phyloP scores from a whole-genome alignment of 768 basidiomycete species.

The Tulasnella sp. region DNA sequence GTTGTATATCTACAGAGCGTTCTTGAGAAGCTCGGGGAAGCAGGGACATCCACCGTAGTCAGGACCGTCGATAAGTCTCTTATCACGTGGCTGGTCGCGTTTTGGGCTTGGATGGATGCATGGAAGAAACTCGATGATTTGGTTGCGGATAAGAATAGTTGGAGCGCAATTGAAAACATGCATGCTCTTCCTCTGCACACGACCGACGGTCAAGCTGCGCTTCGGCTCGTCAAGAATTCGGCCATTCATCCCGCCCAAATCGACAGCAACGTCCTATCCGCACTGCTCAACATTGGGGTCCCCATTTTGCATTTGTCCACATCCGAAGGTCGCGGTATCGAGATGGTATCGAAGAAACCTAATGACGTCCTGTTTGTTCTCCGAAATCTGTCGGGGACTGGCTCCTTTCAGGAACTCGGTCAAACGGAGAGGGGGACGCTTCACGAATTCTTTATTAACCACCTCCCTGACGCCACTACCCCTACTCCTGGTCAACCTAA shows the following conservation, averaged over 20 bases:
- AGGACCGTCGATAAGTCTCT: background rate
- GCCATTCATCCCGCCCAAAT: background rate
- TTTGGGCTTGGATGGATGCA: constrained; percentile 1
- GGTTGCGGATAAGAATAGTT: background rate
- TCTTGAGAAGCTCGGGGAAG: background rate
- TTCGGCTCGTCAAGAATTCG: background rate
- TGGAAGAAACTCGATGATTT: background rate
- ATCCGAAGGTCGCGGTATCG: background rate
- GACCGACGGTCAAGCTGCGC: too few relatives aligned
- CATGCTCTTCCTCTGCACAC: background rate
- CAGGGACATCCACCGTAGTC: background rate
- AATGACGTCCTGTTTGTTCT: background rate
- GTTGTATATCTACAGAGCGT: background rate
- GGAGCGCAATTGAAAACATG: background rate
- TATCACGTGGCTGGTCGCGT: background rate
- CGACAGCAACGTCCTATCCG: background rate
- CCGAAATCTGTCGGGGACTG: background rate
- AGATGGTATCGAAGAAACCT: background rate
- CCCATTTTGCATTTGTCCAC: background rate
- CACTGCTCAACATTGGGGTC: background rate
- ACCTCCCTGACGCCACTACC: background rate
- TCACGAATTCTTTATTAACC: background rate
- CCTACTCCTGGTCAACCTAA: background rate
- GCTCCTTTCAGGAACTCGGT: background rate
- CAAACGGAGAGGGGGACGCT: background rate